Evolutionary conservation across 2,329 filamentous ascomycete species (phyloP).

Genomic region (Alternaria hordeiaustralica): DNA sequence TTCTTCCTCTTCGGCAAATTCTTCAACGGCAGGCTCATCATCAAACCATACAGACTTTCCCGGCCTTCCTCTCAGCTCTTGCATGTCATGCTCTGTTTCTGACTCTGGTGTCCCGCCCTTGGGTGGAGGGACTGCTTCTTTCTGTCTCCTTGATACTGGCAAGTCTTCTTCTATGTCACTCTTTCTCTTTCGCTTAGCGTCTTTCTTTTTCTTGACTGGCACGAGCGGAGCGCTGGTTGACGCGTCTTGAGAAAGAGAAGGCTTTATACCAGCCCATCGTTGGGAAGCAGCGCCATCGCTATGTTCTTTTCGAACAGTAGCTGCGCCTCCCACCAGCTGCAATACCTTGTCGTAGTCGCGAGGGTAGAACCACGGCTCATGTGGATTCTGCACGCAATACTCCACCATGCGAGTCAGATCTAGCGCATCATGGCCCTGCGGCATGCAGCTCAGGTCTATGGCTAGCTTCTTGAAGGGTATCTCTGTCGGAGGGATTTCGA

Average conservation of each 20-base stretch:
- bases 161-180: not conserved
- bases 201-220: not conserved
- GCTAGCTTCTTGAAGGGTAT: conserved; percentile 30
- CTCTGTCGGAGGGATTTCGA: not conserved
- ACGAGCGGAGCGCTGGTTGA: not conserved
- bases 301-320: conserved; percentile 5
- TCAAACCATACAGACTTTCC: not conserved
- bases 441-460: conserved; percentile 17
- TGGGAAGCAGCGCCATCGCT: conserved; percentile 16
- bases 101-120: not conserved
- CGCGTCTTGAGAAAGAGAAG: not conserved
- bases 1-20: not conserved
- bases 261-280: conserved; percentile 6
- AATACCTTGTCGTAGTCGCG: conserved; percentile 24
- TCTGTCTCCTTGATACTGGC: not conserved
- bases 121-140: not conserved
- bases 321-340: conserved; percentile 14
- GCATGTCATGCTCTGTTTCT: not conserved
- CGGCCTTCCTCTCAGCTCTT: not conserved
- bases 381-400: conserved; percentile 19
- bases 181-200: not conserved
- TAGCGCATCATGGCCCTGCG: conserved; percentile 26
- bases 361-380: conserved; percentile 30
- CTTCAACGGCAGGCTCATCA: not conserved
- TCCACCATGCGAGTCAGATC: conserved; percentile 34